Base-by-base conservation (phyloP, 2,329 filamentous ascomycete genomes). In the Harringtonia aguacate region DNA sequence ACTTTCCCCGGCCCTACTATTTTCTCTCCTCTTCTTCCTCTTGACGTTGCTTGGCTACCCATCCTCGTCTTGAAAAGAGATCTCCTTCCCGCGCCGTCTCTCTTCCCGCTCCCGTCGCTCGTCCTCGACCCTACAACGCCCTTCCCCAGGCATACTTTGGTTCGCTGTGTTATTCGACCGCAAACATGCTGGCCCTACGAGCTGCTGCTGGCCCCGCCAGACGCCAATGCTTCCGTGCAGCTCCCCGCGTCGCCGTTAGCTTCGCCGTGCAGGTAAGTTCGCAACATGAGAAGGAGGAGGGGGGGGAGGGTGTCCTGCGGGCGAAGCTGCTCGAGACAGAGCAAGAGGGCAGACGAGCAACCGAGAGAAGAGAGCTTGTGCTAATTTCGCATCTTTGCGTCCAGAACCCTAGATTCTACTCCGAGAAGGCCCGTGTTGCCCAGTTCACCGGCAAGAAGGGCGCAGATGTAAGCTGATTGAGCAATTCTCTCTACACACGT, bases 381-480 rank as follows among this genome's bases (percentile, higher is more conserved):
- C 29, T 34, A 24, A 34, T 21, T 9, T 17, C 18, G 22, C 34
- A 22, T 15, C n/a, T 18, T 24, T 8, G 6, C 4, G 24, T 47
- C 44, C 52, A 77, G 72, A 67, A 66, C 62, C 64, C 67, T 62
- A 69, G 79, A 67, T 70, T 78, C 77, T 62, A 77, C 71, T 62
- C 64, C 66, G 78, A 85, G 35, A 77, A 77, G 57, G 24, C 24
- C 24, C 24, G 24, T 27, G 88, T 97, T 58, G 92, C 89, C 66
- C 86, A 92, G 72, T 98, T 95, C 74, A 83, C 86, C 60, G 92
- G 90, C 56, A 75, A 79, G 63, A 95, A 94, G 72, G 86, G 85
- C 62, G 71, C 82, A 62, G 83, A 90, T 73, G 86, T 92, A 80
- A 65, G 84, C 71, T 8, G 15, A 53, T 46, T 48, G 47, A 41